Evolutionary conservation across 2,329 filamentous ascomycete genomes (phyloP).

Genomic region (Aureobasidium sp.): DNA sequence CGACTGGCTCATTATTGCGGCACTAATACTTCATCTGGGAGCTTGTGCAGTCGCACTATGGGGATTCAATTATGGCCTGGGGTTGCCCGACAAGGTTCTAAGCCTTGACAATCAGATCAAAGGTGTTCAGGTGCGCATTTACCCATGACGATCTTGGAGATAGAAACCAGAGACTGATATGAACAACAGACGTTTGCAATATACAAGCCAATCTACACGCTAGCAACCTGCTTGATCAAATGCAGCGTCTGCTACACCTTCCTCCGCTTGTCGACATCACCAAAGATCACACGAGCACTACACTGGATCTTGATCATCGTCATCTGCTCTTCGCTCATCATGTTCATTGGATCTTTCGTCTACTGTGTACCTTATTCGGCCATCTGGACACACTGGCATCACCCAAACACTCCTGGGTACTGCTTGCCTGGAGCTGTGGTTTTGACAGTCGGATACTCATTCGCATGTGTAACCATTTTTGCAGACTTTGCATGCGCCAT

Average conservation of each 20-base stretch:
- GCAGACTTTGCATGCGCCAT: constrained; percentile 3
- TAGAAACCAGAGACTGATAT: background rate
- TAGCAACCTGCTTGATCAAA: constrained; percentile 10
- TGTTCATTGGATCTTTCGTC: constrained; percentile 1
- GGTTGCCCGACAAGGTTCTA: background rate
- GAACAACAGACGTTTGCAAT: background rate
- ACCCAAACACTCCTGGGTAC: constrained; percentile 4
- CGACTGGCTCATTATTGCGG: constrained; percentile 10
- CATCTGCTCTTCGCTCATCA: constrained; percentile 3
- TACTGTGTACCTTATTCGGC: constrained; percentile 8
- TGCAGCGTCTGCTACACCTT: constrained; percentile 12
- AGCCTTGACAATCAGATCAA: background rate
- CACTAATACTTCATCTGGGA: background rate
- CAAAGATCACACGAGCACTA: background rate
- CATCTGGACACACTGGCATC: constrained; percentile 12
- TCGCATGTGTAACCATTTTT: background rate
- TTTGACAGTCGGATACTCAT: background rate
- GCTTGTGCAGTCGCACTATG: background rate
- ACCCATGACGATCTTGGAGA: too few species aligned
- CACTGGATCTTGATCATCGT: constrained; percentile 7
- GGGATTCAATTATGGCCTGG: constrained; percentile 8
- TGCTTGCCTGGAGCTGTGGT: constrained; percentile 8
- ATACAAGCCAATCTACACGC: constrained; percentile 7
- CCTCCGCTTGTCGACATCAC: constrained; percentile 1
- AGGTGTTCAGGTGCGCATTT: background rate